Evolutionary conservation across 805 yeast species (phyloP).

Genomic region (Zygosaccharomyces lentus): DNA sequence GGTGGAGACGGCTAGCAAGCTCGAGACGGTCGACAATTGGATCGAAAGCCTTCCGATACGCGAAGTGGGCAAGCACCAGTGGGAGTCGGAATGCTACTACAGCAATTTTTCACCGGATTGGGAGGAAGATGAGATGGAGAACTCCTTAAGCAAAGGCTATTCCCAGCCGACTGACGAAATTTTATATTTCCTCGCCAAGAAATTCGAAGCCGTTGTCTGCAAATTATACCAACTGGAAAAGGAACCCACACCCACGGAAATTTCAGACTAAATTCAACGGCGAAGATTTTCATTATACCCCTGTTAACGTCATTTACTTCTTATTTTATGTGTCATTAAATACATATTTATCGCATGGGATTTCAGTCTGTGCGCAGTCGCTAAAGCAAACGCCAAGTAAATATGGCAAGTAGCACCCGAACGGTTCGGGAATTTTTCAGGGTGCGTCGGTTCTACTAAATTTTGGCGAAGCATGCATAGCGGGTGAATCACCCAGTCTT

Average conservation of each 20-base stretch:
- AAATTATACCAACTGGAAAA: neutral
- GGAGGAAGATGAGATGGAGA: conserved; percentile 11
- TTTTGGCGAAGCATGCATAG: too few species aligned
- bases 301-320: too few species aligned
- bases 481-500: too few species aligned
- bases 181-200: neutral
- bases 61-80: conserved; percentile 2
- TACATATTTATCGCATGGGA: too few species aligned
- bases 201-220: neutral
- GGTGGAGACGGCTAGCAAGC: neutral
- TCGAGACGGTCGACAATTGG: neutral
- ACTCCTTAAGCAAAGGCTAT: neutral
- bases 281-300: too few species aligned
- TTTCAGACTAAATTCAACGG: too few species aligned
- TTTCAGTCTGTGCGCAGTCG: too few species aligned
- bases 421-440: too few species aligned
- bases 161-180: neutral
- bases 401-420: too few species aligned
- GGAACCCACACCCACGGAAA: neutral
- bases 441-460: too few species aligned
- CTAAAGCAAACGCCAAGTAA: too few species aligned
- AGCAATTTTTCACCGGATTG: conserved; percentile 8
- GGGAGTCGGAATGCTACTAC: conserved; percentile 9
- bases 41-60: conserved; percentile 12
- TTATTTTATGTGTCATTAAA: too few species aligned